Evolutionary conservation across 495 filamentous ascomycete genomes (phyloP), one percentile per base, ranked within the genome.

Genomic region (Ascodesmis nigricans): DNA sequence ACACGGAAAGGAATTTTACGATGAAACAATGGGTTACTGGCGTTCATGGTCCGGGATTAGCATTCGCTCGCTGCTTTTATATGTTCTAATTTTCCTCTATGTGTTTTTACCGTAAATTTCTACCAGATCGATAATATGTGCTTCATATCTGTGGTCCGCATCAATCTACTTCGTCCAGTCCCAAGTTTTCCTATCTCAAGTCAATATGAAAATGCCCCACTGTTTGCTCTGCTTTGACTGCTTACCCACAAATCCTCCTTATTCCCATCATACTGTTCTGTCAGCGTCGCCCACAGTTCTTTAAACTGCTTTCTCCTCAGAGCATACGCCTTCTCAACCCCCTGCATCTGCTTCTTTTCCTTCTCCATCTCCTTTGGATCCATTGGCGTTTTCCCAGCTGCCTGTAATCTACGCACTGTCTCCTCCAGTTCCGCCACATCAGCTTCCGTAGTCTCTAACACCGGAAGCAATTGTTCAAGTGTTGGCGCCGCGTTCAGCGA

Each of bases 201-300:
- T 30, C 14, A 37, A 13, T 7, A 17, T 17, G n/a, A n/a, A n/a
- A n/a, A n/a, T n/a, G n/a, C n/a, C n/a, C n/a, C n/a, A n/a, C n/a
- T n/a, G n/a, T n/a, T n/a, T n/a, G n/a, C n/a, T 29, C 2, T 4
- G n/a, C 29, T 10, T 4, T 20, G 29, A 27, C 27, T 21, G 51
- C 49, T 52, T 42, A 52, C 49, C 47, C 47, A 52, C 17, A 52
- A 36, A 29, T 51, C 44, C 34, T 30, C 41, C 9, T 35, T 39
- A 40, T 40, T 46, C 15, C 33, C 27, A 14, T 44, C 40, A 29
- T 39, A 41, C 10, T 37, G 38, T 40, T 52, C 49, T 29, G 36
- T 40, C 13, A 52, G 37, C 14, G 39, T 40, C 22, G 13, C 48
- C 47, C 43, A 52, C 30, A 52, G 48, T 21, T 42, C 41, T 21